These are phyloP conservation scores for Trypanosoma conorhini DNA, from an alignment of 208 protist species.

Conservation along the genomic window DNA sequence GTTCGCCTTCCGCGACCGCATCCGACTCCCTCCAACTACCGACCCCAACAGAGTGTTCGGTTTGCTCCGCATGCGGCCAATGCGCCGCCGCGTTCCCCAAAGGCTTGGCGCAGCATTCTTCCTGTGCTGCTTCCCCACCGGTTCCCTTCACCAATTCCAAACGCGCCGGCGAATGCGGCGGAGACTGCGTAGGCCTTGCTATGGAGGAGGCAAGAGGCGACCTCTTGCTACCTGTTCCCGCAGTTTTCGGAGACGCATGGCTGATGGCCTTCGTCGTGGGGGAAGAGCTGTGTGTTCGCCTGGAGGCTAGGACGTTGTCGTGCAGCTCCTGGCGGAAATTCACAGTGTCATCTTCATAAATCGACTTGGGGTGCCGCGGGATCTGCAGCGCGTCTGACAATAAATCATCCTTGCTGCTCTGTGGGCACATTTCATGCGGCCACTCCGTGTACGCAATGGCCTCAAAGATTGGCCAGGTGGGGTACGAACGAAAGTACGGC, in stretches of 20 bases:
- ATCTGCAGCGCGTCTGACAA: conserved; percentile 20
- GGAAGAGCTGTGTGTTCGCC: conserved; percentile 2
- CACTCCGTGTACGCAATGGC: conserved; percentile 22
- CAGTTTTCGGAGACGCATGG: neutral
- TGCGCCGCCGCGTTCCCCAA: neutral
- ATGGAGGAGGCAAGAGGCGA: neutral
- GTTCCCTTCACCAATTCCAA: neutral
- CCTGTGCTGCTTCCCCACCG: neutral
- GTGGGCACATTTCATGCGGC: neutral
- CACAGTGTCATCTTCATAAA: conserved; percentile 45
- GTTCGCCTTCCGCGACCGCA: neutral
- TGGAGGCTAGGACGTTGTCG: conserved; percentile 45
- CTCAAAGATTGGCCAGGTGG: conserved; percentile 78
- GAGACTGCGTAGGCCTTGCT: neutral
- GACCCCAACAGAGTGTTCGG: neutral
- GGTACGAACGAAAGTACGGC: conserved; percentile 67
- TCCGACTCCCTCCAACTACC: neutral
- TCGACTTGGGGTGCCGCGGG: conserved; percentile 19
- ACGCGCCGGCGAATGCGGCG: neutral
- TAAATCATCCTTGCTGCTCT: conserved; percentile 5
- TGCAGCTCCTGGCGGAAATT: conserved; percentile 78
- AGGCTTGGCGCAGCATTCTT: neutral
- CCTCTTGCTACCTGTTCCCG: neutral
- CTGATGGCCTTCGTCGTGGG: neutral
- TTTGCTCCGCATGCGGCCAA: neutral